phyloP scores from a whole-genome alignment of 352 stramenopile species.

The Plasmopara viticola region DNA sequence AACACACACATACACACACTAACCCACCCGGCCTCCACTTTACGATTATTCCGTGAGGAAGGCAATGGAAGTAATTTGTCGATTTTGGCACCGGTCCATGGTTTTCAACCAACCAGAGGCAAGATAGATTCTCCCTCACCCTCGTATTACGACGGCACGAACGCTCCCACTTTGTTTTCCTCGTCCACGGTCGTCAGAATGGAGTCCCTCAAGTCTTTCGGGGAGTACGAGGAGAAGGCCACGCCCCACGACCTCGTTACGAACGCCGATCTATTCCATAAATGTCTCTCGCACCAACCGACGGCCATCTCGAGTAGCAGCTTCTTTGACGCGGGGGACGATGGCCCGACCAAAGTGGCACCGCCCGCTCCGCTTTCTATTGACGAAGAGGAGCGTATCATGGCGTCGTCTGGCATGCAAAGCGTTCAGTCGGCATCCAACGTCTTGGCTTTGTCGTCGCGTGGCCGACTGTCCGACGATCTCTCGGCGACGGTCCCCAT shows the following conservation, averaged over 20 bases:
- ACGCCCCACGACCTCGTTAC: slow-evolving; percentile 3
- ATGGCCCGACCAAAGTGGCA: slow-evolving; percentile 5
- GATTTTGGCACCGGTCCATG: too few relatives aligned
- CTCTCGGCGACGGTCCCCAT: slow-evolving; percentile 23
- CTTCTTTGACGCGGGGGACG: slow-evolving; percentile 22
- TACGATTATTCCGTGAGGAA: too few relatives aligned
- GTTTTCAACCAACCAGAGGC: background rate
- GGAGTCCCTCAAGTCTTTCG: slow-evolving; percentile 12
- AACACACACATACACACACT: too few relatives aligned
- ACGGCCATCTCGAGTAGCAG: slow-evolving; percentile 21
- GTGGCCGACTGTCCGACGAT: slow-evolving; percentile 9
- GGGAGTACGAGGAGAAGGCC: slow-evolving; percentile 17
- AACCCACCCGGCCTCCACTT: too few relatives aligned
- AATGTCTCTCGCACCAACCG: slow-evolving; percentile 9
- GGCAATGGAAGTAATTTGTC: too few relatives aligned
- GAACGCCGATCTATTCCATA: slow-evolving; percentile 12
- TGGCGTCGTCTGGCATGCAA: slow-evolving; percentile 5
- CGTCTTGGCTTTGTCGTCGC: slow-evolving; percentile 22
- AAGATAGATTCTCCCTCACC: background rate
- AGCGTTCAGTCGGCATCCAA: slow-evolving; percentile 25
- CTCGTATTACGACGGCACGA: slow-evolving; percentile 11
- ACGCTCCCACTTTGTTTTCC: slow-evolving; percentile 1
- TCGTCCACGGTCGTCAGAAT: slow-evolving; percentile 9
- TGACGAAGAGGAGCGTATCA: slow-evolving; percentile 10
- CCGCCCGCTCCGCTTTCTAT: slow-evolving; percentile 14